phyloP scores from a whole-genome alignment of 805 yeast genomes.

The Saccharomycopsis sp. region DNA sequence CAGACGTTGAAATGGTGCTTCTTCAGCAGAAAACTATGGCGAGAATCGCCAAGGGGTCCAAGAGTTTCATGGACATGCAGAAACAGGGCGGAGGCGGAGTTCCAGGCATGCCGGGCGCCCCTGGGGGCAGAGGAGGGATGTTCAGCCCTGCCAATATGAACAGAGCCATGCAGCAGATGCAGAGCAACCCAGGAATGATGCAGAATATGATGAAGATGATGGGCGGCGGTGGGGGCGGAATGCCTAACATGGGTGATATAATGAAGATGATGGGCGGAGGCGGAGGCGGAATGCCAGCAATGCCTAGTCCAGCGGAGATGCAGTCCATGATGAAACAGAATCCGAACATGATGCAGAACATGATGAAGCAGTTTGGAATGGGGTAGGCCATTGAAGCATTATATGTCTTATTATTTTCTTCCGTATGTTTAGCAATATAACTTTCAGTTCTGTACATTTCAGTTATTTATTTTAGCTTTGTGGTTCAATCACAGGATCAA shows the following conservation, averaged over 20 bases:
- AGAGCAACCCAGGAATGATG: slow-evolving; percentile 72
- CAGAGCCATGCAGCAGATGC: slow-evolving; percentile 53
- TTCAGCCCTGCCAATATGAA: slow-evolving; percentile 36
- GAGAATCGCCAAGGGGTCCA: slow-evolving; percentile 45
- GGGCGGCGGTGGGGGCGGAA: slow-evolving; percentile 52
- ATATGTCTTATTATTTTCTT: neutral
- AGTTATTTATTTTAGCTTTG: too few relatives aligned
- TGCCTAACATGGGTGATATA: slow-evolving; percentile 62
- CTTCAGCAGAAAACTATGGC: slow-evolving; percentile 94
- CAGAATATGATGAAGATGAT: slow-evolving; percentile 65
- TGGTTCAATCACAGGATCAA: too few relatives aligned
- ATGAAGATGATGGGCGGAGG: slow-evolving; percentile 49
- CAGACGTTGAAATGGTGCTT: slow-evolving; percentile 88
- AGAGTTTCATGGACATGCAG: slow-evolving; percentile 41
- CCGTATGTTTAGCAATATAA: neutral
- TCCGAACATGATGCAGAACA: slow-evolving; percentile 37
- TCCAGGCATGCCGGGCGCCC: slow-evolving; percentile 52
- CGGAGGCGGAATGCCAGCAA: slow-evolving; percentile 21
- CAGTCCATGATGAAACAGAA: slow-evolving; percentile 32
- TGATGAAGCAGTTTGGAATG: slow-evolving; percentile 44
- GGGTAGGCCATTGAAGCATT: slow-evolving; percentile 8
- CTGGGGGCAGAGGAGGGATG: slow-evolving; percentile 43
- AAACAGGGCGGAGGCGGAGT: slow-evolving; percentile 47
- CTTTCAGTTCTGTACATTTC: too few relatives aligned
- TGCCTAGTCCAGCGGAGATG: slow-evolving; percentile 23